These are phyloP conservation scores for Paecilomyces sp. DNA, from an alignment of 2,329 filamentous ascomycete species.

Conservation along the genomic window DNA sequence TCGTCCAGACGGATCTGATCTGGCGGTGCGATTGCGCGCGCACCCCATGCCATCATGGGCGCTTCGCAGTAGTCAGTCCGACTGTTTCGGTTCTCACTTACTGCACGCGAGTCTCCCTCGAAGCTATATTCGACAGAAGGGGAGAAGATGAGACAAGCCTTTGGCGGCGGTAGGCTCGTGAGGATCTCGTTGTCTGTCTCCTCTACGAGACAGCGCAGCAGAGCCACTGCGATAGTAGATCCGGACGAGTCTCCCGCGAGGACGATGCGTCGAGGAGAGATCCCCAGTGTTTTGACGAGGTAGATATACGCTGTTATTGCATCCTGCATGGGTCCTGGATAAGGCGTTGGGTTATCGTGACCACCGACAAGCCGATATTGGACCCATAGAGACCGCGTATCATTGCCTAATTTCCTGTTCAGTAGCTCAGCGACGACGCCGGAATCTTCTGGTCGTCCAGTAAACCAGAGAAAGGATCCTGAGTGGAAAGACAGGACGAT, in stretches of 20 bases:
- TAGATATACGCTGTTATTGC: conserved; percentile 15
- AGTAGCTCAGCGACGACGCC: background rate
- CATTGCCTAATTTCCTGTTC: background rate
- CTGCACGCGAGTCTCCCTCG: conserved; percentile 4
- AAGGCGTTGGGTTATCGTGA: conserved; percentile 3
- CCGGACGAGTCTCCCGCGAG: conserved; percentile 16
- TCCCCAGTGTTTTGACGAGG: conserved; percentile 10
- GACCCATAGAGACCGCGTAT: background rate
- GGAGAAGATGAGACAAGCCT: conserved; percentile 10
- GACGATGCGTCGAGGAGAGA: conserved; percentile 13
- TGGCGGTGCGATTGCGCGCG: conserved; percentile 7
- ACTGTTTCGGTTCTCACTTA: conserved; percentile 3
- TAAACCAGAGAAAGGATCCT: conserved; percentile 2
- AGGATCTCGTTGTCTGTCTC: background rate
- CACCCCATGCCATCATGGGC: conserved; percentile 11
- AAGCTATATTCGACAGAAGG: conserved; percentile 7
- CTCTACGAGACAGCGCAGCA: conserved; percentile 12
- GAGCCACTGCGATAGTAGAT: conserved; percentile 10
- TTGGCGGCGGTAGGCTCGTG: conserved; percentile 1
- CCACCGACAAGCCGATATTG: conserved; percentile 1
- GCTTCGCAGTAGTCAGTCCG: conserved; percentile 8
- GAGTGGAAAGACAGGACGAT: conserved; percentile 3
- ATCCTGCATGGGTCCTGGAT: conserved; percentile 15
- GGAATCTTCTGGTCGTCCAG: background rate
- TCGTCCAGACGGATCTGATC: conserved; percentile 6